Conservation (phyloP, 2,329 filamentous ascomycete species). For the Exophiala calicioides region DNA sequence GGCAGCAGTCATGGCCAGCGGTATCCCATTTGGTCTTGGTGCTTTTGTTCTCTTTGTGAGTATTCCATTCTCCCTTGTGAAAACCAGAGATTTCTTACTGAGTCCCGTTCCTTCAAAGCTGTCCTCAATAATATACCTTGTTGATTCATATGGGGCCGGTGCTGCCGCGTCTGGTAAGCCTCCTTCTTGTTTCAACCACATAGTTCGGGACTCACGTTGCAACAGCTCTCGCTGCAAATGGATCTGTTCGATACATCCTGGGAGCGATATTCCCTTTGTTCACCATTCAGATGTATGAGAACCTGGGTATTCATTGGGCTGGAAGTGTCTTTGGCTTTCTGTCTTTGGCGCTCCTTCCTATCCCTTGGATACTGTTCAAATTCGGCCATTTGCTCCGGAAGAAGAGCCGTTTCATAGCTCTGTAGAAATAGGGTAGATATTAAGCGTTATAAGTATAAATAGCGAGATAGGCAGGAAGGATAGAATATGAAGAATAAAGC, state of each 20-base stretch:
- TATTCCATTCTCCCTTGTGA: no score
- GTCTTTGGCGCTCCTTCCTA: constrained; percentile 65
- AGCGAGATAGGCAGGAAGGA: no score
- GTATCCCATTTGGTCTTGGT: constrained; percentile 30
- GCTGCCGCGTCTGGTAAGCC: constrained; percentile 27
- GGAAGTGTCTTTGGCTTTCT: constrained; percentile 65
- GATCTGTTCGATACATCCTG: constrained; percentile 34
- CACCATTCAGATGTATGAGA: constrained; percentile 51
- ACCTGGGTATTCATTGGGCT: constrained; percentile 74
- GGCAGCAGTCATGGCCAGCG: constrained; percentile 33
- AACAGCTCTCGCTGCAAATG: constrained; percentile 36
- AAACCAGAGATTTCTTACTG: no score
- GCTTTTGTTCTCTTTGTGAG: no score
- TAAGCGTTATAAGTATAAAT: no score
- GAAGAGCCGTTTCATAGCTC: constrained; percentile 34
- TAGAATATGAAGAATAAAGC: no score
- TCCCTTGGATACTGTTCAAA: constrained; percentile 67
- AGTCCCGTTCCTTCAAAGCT: constrained; percentile 26
- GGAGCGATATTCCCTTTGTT: constrained; percentile 58
- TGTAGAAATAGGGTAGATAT: no score
- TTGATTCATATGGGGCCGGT: constrained; percentile 31
- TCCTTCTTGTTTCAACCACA: background rate
- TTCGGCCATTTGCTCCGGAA: constrained; percentile 40
- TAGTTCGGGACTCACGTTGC: constrained; percentile 8
- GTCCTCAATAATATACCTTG: constrained; percentile 46